A percentile compares a stretch with the other conserved stretches of the same genome.
Conservation (phyloP, 169 alveolate genomes). For the Plasmodium sp. region DNA sequence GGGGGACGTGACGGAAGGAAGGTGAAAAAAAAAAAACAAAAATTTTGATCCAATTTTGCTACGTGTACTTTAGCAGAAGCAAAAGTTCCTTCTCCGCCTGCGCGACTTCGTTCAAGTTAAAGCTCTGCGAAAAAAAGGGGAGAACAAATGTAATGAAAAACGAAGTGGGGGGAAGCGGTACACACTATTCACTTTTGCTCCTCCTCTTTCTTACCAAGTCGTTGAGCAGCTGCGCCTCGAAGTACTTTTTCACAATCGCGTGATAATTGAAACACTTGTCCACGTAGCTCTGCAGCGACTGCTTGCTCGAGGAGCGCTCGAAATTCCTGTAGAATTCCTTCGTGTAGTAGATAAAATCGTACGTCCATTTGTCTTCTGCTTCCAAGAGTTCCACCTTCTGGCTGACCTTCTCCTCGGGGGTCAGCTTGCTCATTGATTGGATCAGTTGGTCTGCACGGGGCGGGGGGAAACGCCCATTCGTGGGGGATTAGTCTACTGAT, state of each 20-base stretch:
- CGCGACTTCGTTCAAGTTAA: constrained; percentile 24
- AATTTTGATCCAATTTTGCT: background rate
- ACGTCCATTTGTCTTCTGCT: constrained; percentile 67
- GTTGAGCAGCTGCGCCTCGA: constrained; percentile 11
- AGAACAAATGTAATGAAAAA: background rate
- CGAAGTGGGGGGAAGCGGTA: background rate
- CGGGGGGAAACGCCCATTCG: background rate
- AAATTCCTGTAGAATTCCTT: constrained; percentile 47
- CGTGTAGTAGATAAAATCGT: constrained; percentile 58
- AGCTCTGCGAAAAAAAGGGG: constrained; percentile 4
- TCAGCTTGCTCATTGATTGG: background rate
- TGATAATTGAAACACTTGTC: constrained; percentile 61
- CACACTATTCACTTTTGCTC: background rate
- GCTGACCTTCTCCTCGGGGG: constrained; percentile 7
- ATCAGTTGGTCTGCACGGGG: constrained; percentile 21
- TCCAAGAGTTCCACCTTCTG: constrained; percentile 10
- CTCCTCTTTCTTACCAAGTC: constrained; percentile 14
- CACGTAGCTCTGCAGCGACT: constrained; percentile 14
- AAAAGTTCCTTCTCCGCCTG: constrained; percentile 51
- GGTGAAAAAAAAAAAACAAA: background rate
- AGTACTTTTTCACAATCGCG: constrained; percentile 26
- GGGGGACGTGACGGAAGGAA: no score
- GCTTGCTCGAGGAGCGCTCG: constrained; percentile 11
- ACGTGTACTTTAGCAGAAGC: constrained; percentile 30
- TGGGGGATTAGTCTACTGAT: background rate